These are phyloP conservation scores for Mycena polygramma DNA, from an alignment of 768 basidiomycete species.

Conservation along the genomic window DNA sequence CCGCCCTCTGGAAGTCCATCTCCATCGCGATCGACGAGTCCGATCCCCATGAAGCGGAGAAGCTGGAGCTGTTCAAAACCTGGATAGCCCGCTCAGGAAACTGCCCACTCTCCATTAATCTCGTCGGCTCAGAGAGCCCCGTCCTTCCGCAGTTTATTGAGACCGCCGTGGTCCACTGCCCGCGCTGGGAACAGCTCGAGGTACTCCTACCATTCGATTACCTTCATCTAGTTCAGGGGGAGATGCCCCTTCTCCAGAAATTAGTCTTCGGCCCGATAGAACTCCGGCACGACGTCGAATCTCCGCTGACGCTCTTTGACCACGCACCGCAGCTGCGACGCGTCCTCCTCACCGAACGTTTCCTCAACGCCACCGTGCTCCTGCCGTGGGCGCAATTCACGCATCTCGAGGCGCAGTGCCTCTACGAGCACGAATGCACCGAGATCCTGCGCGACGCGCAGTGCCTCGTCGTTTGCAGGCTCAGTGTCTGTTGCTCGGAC, in stretches of 20 bases:
- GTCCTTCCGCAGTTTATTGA: no score
- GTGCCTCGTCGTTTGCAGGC: neutral
- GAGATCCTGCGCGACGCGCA: conserved; percentile 5
- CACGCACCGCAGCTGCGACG: conserved; percentile 3
- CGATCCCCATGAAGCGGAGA: no score
- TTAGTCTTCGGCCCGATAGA: neutral
- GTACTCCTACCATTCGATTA: neutral
- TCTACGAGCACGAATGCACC: conserved; percentile 22
- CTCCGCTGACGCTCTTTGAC: neutral
- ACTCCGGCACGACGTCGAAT: neutral
- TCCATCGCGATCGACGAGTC: no score
- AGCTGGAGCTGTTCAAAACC: no score
- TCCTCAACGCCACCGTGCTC: neutral
- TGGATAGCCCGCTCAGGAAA: no score
- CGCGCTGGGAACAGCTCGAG: neutral
- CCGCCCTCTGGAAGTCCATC: no score
- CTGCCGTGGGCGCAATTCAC: conserved; percentile 14
- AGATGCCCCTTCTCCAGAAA: neutral
- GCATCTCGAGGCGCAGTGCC: neutral
- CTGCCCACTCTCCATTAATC: no score
- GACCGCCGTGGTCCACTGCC: no score
- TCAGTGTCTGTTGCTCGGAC: conserved; percentile 2
- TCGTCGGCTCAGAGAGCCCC: no score
- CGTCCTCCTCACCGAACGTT: neutral
- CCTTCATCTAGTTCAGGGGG: neutral